Evolutionary conservation across 2,329 filamentous ascomycete species (phyloP), one percentile per base, ranked within the genome.

Genomic region (Stachybotrys chlorohalonatus): DNA sequence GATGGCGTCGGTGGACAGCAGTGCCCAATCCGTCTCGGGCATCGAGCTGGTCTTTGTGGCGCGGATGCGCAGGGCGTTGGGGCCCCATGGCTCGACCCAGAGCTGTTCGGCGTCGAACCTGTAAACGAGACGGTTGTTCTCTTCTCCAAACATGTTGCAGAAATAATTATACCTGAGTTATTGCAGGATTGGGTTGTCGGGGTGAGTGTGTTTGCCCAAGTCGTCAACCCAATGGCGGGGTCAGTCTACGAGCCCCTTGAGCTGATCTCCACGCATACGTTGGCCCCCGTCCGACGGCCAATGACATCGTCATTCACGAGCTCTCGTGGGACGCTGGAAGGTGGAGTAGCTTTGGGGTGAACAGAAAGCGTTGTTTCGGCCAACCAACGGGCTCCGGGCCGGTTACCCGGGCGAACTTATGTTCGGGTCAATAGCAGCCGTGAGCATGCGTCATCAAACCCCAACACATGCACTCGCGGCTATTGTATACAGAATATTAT

Each of bases 31-130:
- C 39, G 70, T 63, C 6, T 59, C 48, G 5, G 72, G 68, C 60
- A 75, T 69, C 45, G 58, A 56, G 3, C 51, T 56, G 47, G 59
- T 64, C 56, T 74, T 76, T 3, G 75, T 78, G 0, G 74, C 72
- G 17, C 77, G 73, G 1, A 80, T 63, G 39, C 77, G 73, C 3
- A 80, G 59, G 0, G 76, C 71, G 55, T 78, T 71, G 5, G 61
- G 51, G 5, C 75, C 75, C 76, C 76, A 80, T 47, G 76, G 65
- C 54, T 80, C 74, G 49, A 80, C 67, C 69, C 73, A 77, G 48
- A 80, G 64, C 9, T 68, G 65, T 57, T 80, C 76, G 8, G 71
- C 71, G 60, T 80, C 76, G 55, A 64, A 73, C 6, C 54, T 55
- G 56, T 60, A 68, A 32, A 62, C 57, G 1, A 71, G 63, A 4